These are phyloP conservation scores for Lactifluus volemus DNA, from an alignment of 768 basidiomycete genomes.

Conservation along the genomic window DNA sequence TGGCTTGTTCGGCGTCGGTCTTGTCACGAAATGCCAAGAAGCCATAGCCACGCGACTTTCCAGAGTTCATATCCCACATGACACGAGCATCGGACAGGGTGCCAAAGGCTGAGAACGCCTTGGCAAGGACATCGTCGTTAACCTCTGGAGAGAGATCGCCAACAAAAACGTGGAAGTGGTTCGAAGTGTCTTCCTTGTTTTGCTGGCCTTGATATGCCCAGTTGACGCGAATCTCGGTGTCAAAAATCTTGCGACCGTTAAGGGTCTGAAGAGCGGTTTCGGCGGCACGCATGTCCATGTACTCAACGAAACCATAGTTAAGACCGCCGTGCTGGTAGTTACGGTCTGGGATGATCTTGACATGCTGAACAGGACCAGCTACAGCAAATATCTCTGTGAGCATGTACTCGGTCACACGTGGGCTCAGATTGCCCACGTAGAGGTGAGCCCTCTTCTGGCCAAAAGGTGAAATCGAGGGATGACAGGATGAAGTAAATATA, in stretches of 20 bases:
- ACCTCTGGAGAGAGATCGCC: conserved; percentile 99
- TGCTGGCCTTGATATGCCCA: conserved; percentile 99
- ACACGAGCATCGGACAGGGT: conserved; percentile 95
- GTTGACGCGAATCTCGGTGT: conserved; percentile 98
- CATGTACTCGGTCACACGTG: conserved; percentile 98
- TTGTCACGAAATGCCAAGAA: conserved; percentile 99
- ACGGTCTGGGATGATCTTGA: conserved; percentile 99
- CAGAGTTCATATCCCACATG: conserved; percentile 99
- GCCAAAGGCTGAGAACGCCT: conserved; percentile 96
- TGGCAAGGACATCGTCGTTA: conserved; percentile 92
- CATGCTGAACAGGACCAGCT: conserved; percentile 94
- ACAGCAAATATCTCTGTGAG: conserved; percentile 96
- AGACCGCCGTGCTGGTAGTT: conserved; percentile 99
- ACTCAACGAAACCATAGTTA: conserved; percentile 99
- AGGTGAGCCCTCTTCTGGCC: conserved; percentile 85
- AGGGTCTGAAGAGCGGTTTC: conserved; percentile 98
- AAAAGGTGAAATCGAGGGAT: conserved; percentile 14
- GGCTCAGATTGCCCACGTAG: conserved; percentile 96
- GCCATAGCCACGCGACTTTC: conserved; percentile 95
- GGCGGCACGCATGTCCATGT: conserved; percentile 96
- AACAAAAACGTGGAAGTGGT: conserved; percentile 97
- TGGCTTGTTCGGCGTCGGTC: conserved; percentile 98
- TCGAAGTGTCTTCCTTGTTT: conserved; percentile 98
- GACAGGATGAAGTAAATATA: neutral
- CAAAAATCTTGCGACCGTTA: conserved; percentile 98